Evolutionary conservation across 768 basidiomycete species (phyloP), one percentile per base, ranked within the genome.

Genomic region (Lanmaoa pseudosensibilis): DNA sequence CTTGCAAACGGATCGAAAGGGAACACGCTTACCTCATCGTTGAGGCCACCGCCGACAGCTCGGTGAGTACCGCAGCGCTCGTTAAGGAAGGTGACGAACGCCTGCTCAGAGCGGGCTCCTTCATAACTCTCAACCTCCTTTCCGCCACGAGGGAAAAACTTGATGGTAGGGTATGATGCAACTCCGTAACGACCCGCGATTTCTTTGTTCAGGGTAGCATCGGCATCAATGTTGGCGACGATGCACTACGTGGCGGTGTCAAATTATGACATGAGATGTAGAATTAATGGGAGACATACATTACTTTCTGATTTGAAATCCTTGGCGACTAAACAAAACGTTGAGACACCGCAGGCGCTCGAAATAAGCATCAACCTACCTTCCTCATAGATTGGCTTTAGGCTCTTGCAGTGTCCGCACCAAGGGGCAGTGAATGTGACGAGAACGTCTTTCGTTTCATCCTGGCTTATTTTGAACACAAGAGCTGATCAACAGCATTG

Each of bases 331-430:
- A 53, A 19, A 43, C n/a, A 46, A 34, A 12, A 33, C 38, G 18
- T 30, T 48, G 59, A 52, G 54, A 32, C n/a, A 36, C 27, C 27
- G 27, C 27, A 30, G 15, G 18, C 30, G 48, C 1, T 47, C 32
- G n/a, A 44, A 25, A 47, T 11, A 34, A 51, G 36, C 2, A 36
- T 43, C 11, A 25, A 54, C 57, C 9, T 41, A 87, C 87, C 86
- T 70, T 90, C 80, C 70, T 95, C 94, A 67, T 90, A 94, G 33
- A 80, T 78, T 19, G 94, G 94, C 73, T 95, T 95, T 72, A 97
- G 71, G 61, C 58, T 80, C 78, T 98, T 98, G 83, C 96, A 98
- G 78, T 98, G 94, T 32, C 94, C 93, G 63, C 95, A 95, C 92
- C 91, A 88, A 38, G 85, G 84, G 25, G 89, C 90, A 57, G 88